A percentile compares a stretch with the other conserved stretches of the same genome.
phyloP scores from a whole-genome alignment of 2,329 filamentous ascomycete genomes.

The Phyllosticta citribraziliensis region DNA sequence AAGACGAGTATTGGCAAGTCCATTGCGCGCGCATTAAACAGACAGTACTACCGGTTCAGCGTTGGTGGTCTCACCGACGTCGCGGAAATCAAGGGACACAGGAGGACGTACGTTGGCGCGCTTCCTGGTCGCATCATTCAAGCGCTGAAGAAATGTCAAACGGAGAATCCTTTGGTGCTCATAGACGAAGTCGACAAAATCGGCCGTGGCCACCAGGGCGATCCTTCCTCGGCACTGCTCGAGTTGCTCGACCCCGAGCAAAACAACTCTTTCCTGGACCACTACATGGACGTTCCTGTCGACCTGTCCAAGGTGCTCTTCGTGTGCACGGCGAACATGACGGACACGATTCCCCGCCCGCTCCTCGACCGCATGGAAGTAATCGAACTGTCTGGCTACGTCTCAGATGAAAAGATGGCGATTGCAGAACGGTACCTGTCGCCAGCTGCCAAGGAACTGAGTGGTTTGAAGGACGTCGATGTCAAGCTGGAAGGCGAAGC shows the following conservation, averaged over 20 bases:
- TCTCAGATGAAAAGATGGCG: constrained; percentile 97
- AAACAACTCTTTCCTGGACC: constrained; percentile 93
- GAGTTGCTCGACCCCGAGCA: constrained; percentile 95
- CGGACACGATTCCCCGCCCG: constrained; percentile 90
- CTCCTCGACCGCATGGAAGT: constrained; percentile 96
- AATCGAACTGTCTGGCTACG: constrained; percentile 91
- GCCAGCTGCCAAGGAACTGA: constrained; percentile 87
- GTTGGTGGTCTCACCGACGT: constrained; percentile 95
- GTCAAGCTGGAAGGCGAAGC: constrained; percentile 80
- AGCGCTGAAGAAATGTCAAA: constrained; percentile 97
- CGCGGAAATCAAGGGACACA: constrained; percentile 96
- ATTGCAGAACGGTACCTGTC: constrained; percentile 91
- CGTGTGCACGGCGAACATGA: constrained; percentile 98
- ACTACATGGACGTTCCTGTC: constrained; percentile 97
- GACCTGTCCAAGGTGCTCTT: constrained; percentile 96
- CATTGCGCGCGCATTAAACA: constrained; percentile 85
- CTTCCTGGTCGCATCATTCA: constrained; percentile 95
- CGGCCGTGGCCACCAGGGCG: constrained; percentile 88
- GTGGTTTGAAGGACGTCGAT: constrained; percentile 80
- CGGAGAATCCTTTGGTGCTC: constrained; percentile 90
- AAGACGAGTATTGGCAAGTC: constrained; percentile 99
- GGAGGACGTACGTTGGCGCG: constrained; percentile 91
- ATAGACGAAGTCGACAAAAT: constrained; percentile 99
- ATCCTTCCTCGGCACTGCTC: constrained; percentile 86
- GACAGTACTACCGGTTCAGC: constrained; percentile 97